Conservation (phyloP, 2,329 filamentous ascomycete genomes). For the Fusarium heterosporum region DNA sequence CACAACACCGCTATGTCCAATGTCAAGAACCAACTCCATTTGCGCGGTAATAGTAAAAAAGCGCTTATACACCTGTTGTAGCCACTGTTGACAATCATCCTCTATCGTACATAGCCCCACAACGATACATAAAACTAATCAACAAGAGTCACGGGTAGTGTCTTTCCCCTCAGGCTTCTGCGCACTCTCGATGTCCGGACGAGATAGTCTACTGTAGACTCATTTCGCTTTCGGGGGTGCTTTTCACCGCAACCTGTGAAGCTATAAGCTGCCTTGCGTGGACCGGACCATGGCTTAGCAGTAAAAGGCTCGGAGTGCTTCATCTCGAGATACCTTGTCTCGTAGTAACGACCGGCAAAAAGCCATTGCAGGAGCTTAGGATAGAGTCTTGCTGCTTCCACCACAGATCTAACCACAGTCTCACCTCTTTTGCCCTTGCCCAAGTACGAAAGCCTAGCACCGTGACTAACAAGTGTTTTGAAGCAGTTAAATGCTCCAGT, state of each 20-base stretch:
- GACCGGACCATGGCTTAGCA: slow-evolving; percentile 34
- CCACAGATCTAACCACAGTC: slow-evolving; percentile 21
- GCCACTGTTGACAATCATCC: background rate
- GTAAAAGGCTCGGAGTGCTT: background rate
- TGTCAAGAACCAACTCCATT: background rate
- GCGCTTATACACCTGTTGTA: background rate
- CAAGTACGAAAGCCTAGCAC: slow-evolving; percentile 35
- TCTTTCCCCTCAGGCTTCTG: slow-evolving; percentile 3
- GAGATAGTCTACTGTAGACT: slow-evolving; percentile 16
- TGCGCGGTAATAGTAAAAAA: background rate
- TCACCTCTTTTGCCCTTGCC: slow-evolving; percentile 18
- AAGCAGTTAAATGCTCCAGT: slow-evolving; percentile 30
- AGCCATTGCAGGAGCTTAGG: slow-evolving; percentile 38
- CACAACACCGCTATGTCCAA: background rate
- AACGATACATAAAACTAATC: background rate
- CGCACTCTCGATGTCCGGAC: slow-evolving; percentile 9
- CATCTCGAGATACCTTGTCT: slow-evolving; percentile 20
- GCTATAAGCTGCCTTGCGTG: slow-evolving; percentile 23
- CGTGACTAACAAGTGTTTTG: slow-evolving; percentile 35
- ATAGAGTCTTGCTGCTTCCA: slow-evolving; percentile 21
- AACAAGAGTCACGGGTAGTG: slow-evolving; percentile 29
- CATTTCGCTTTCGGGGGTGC: background rate
- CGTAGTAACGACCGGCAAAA: slow-evolving; percentile 31
- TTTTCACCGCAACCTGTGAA: background rate
- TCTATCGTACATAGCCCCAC: background rate